Base-by-base conservation (phyloP, 805 yeast species). In the Lachancea fermentati region DNA sequence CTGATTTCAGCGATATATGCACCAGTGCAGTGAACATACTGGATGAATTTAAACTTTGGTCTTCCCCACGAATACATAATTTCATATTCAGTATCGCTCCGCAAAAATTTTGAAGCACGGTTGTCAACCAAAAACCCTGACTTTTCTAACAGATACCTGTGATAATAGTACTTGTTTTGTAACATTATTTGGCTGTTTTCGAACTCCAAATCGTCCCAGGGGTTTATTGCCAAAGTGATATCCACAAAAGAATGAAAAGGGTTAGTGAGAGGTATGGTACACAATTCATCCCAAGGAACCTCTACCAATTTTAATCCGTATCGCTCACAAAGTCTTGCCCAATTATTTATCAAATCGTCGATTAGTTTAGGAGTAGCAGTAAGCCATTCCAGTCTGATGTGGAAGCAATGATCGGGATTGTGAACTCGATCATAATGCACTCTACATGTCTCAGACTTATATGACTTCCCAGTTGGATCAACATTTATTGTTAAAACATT, bases 391-490 rank as follows among this genome's bases (percentile, higher is more conserved):
- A 91, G 60, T 34, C 96, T 69, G 24, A 93, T 73, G 55, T 91
- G 97, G 66, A 81, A 93, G 56, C 97, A 89, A 53, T 89, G 95
- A 49, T 85, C 91, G 0, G 97, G 96, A 55, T 89, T 91, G 58
- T 88, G 96, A 3, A 89, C 89, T 32, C 81, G 73, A 57, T 93
- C 99, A 54, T 86, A 85, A 62, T 91, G 97, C 1, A 93, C 87
- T 4, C 79, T 78, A 33, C 88, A 69, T 2, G 79, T 61, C 50
- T 93, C 98, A 0, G 83, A 82, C 41, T 88, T 76, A 59, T 78
- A 79, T 0, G 96, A 86, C 44, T 78, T 72, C 2, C 69, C 67
- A 19, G 71, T 65, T 0, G 91, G 85, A 56, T 93, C 98, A 13
- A 87, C 75, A 57, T 91, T 85, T 50, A 76, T 76, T 33, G 72